These are phyloP conservation scores for Carex myosuroides DNA, from an alignment of 176 grass and related monocot species.

Conservation along the genomic window DNA sequence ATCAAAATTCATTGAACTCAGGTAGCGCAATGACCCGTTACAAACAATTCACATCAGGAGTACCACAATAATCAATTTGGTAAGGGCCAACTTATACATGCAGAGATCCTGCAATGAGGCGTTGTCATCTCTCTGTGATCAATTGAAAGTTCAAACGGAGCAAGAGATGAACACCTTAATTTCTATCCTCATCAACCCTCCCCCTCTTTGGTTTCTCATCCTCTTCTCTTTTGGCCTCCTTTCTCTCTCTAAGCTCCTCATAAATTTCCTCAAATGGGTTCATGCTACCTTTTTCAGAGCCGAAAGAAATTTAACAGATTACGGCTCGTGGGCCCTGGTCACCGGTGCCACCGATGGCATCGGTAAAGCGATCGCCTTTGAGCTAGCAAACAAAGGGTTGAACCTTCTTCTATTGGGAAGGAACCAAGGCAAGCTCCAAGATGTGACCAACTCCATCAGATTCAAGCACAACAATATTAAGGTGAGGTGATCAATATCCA, in stretches of 20 bases:
- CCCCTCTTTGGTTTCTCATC: neutral
- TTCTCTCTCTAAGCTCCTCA: neutral
- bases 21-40: neutral
- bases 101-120: neutral
- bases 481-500: neutral
- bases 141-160: neutral
- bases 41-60: neutral
- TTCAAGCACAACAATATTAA: slow-evolving; percentile 9
- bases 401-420: slow-evolving; percentile 34
- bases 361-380: slow-evolving; percentile 30
- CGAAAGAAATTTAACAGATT: slow-evolving; percentile 20
- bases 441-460: slow-evolving; percentile 24
- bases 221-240: slow-evolving; percentile 25
- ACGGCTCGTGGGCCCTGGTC: slow-evolving; percentile 39
- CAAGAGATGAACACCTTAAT: neutral
- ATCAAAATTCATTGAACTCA: neutral
- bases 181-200: neutral
- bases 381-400: slow-evolving; percentile 23
- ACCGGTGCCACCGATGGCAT: slow-evolving; percentile 39
- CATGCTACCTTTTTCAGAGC: slow-evolving; percentile 26
- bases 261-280: slow-evolving; percentile 19
- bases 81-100: neutral
- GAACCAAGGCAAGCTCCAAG: slow-evolving; percentile 30
- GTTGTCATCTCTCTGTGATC: neutral
- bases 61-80: neutral